Conservation (phyloP, 1,284 basidiomycete genomes). For the Sanguinoderma infundibulare region DNA sequence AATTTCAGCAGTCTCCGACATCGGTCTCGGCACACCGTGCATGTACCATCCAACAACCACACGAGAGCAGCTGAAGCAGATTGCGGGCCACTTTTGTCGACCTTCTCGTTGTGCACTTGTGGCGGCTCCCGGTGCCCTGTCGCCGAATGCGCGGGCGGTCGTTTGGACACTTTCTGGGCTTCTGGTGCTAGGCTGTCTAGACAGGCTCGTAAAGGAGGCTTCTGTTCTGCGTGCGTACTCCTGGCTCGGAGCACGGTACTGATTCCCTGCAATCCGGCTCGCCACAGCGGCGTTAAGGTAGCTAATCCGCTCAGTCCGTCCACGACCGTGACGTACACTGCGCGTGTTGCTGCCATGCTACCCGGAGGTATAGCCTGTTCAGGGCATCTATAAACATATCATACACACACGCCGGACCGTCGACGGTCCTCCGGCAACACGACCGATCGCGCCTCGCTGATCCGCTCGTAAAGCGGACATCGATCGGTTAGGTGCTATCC, state of each 20-base stretch:
- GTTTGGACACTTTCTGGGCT: background rate
- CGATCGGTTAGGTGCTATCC: background rate
- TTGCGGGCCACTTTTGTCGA: background rate
- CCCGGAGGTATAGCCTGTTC: background rate
- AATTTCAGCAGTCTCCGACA: background rate
- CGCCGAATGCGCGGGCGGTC: background rate
- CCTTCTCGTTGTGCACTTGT: background rate
- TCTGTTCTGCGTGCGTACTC: background rate
- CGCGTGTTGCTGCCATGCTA: background rate
- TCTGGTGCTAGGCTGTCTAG: background rate
- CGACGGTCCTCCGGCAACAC: too few relatives aligned
- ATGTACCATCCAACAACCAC: background rate
- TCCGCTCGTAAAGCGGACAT: slow-evolving; percentile 1
- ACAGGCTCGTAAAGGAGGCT: background rate
- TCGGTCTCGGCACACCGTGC: background rate
- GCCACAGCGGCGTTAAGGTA: slow-evolving; percentile 7
- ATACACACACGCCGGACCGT: too few relatives aligned
- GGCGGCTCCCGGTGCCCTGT: background rate
- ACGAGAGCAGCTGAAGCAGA: background rate
- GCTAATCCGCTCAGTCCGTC: background rate
- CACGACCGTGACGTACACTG: background rate
- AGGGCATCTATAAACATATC: background rate
- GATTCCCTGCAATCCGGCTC: background rate
- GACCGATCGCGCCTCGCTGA: background rate
- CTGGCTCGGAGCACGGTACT: too few relatives aligned